A percentile compares a stretch with the other conserved stretches of the same genome.
Conservation (phyloP, 2,329 filamentous ascomycete species). For the Fusarium incarnatum region DNA sequence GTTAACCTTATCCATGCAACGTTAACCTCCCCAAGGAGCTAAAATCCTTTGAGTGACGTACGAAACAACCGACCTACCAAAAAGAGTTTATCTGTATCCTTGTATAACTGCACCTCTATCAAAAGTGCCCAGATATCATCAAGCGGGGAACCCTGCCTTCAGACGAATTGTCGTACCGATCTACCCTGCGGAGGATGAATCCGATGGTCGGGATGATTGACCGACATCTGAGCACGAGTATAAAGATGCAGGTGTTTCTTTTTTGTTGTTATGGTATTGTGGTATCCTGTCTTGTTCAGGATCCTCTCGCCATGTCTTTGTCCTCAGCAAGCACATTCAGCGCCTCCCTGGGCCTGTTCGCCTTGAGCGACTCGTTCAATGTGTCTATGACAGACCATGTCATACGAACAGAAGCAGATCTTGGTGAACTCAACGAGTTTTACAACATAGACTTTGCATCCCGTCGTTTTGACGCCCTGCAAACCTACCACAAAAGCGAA, state of each 20-base stretch:
- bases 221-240: conserved; percentile 1
- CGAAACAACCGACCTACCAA: conserved; percentile 23
- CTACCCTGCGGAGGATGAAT: conserved; percentile 4
- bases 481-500: conserved; percentile 18
- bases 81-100: conserved; percentile 23
- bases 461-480: conserved; percentile 11
- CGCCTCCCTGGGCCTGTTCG: neutral
- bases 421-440: conserved; percentile 20
- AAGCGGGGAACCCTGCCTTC: conserved; percentile 39
- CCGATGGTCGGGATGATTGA: conserved; percentile 17
- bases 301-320: conserved; percentile 15
- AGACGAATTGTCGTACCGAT: conserved; percentile 10
- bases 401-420: conserved; percentile 30
- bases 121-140: conserved; percentile 26
- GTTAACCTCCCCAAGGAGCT: neutral
- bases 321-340: neutral
- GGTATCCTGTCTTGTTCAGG: neutral
- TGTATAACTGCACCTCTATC: conserved; percentile 11
- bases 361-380: conserved; percentile 13
- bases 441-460: conserved; percentile 29
- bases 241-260: neutral
- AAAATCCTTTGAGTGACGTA: conserved; percentile 7
- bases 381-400: conserved; percentile 31
- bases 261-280: rapidly evolving
- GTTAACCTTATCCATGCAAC: neutral